Conservation (phyloP, 164 flowering plant genomes). For the Kingdonia uniflora region DNA sequence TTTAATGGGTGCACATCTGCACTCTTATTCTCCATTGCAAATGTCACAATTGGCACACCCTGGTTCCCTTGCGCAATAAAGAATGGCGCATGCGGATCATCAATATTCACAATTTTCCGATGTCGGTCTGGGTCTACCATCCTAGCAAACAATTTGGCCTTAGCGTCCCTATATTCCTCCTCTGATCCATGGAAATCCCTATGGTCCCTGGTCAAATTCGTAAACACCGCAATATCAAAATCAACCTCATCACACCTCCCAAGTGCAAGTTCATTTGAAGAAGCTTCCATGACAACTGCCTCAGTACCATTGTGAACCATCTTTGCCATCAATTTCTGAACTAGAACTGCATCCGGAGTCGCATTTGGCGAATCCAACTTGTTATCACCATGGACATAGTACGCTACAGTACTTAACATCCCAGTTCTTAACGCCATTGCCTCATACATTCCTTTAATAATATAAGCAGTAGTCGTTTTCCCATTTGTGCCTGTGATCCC, state of each 20-base stretch:
- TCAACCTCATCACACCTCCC: slow-evolving; percentile 78
- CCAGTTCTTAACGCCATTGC: slow-evolving; percentile 96
- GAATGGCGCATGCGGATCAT: slow-evolving; percentile 77
- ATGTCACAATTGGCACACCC: slow-evolving; percentile 87
- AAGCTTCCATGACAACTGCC: slow-evolving; percentile 93
- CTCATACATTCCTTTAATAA: slow-evolving; percentile 79
- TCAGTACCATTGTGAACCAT: slow-evolving; percentile 93
- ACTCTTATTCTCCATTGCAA: slow-evolving; percentile 72
- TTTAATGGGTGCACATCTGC: slow-evolving; percentile 83
- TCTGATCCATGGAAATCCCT: slow-evolving; percentile 56
- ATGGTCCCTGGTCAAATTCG: slow-evolving; percentile 67
- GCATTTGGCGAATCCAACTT: slow-evolving; percentile 54
- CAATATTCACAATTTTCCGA: slow-evolving; percentile 77
- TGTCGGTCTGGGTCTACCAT: slow-evolving; percentile 90
- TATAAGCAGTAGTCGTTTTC: slow-evolving; percentile 63
- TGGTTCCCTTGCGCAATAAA: slow-evolving; percentile 70
- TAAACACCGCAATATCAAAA: slow-evolving; percentile 89
- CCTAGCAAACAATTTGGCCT: slow-evolving; percentile 58
- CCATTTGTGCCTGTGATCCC: slow-evolving; percentile 90
- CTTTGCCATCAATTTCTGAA: slow-evolving; percentile 91
- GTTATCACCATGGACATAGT: slow-evolving; percentile 78
- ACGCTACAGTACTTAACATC: slow-evolving; percentile 64
- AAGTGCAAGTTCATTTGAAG: slow-evolving; percentile 53
- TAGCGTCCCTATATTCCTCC: slow-evolving; percentile 65
- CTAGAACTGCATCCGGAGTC: slow-evolving; percentile 65